Evolutionary conservation across 2,329 filamentous ascomycete genomes (phyloP), one percentile per base, ranked within the genome.

Genomic region (Neonectria neomacrospora): DNA sequence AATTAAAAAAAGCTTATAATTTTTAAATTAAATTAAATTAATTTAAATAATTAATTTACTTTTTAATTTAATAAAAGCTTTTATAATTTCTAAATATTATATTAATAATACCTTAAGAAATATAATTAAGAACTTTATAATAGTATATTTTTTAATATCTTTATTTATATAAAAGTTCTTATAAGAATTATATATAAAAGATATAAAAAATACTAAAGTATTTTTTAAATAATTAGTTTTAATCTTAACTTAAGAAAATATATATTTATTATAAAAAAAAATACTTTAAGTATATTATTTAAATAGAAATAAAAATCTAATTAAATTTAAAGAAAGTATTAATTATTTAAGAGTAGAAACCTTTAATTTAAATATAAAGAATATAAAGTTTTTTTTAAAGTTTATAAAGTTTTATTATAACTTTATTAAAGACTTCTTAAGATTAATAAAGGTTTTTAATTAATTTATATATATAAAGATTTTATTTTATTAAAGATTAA

Each of bases 401-500:
- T 48, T 41, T 48, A 28, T 16, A n/a, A 57, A 47, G 30, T 57
- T 37, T 18, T 57, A 48, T 28, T 50, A 39, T 2, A 34, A 37
- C 7, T 57, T 57, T 57, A 57, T 57, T 2, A 1, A 6, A 11
- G 16, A 48, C 1, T 57, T 48, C 23, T 23, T 8, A 11, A 5
- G 12, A 14, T 26, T 57, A 37, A 18, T 28, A 18, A 50, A 32
- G n/a, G 14, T 12, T 3, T 22, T 57, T 22, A 39, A 4, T 28
- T n/a, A 41, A 9, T 28, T 48, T n/a, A 32, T 5, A 26, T 50
- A 50, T 5, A 23, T 48, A 28, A 9, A 11, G 12, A 20, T 41
- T 0, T 5, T 6, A 4, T 57, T 41, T 14, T 22, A 7, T 5
- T 48, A 26, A 22, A 18, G 18, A 3, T 1, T 26, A 26, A 32